These are phyloP conservation scores for Pharus latifolius DNA, from an alignment of 176 grass and related monocot species.

Conservation along the genomic window DNA sequence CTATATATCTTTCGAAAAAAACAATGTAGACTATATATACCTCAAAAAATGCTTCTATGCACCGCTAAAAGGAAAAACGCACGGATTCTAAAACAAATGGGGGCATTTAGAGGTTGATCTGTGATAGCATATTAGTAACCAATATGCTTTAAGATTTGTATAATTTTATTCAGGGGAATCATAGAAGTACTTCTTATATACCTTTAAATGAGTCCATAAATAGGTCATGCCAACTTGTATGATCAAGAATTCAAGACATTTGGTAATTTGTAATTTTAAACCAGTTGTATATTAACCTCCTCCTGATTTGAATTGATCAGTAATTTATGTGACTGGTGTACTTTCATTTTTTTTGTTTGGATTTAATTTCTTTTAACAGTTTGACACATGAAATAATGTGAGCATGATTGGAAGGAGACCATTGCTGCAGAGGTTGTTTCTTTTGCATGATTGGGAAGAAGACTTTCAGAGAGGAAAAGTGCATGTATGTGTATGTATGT, in stretches of 20 bases:
- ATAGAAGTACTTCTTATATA: too few relatives aligned
- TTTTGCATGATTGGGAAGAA: slow-evolving; percentile 38
- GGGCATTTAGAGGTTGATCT: too few relatives aligned
- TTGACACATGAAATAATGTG: slow-evolving; percentile 54
- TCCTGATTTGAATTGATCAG: background rate
- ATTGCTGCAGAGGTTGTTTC: slow-evolving; percentile 43
- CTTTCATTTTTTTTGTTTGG: background rate
- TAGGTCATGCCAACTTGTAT: slow-evolving; percentile 1
- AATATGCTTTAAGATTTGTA: too few relatives aligned
- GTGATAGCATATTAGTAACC: too few relatives aligned
- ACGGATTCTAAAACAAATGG: too few relatives aligned
- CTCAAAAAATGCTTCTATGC: too few relatives aligned
- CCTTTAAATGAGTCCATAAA: background rate
- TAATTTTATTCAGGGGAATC: too few relatives aligned
- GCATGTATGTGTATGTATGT: slow-evolving; percentile 7
- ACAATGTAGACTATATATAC: too few relatives aligned
- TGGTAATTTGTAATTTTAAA: slow-evolving; percentile 13
- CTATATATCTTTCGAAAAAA: too few relatives aligned
- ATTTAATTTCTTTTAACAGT: background rate
- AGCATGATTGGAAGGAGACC: slow-evolving; percentile 37
- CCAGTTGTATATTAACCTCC: background rate
- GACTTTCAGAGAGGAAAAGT: slow-evolving; percentile 66
- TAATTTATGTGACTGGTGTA: background rate
- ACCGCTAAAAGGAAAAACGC: too few relatives aligned
- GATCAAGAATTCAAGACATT: slow-evolving; percentile 12